Conservation (phyloP, 768 basidiomycete genomes). For the Panellus pusillus region DNA sequence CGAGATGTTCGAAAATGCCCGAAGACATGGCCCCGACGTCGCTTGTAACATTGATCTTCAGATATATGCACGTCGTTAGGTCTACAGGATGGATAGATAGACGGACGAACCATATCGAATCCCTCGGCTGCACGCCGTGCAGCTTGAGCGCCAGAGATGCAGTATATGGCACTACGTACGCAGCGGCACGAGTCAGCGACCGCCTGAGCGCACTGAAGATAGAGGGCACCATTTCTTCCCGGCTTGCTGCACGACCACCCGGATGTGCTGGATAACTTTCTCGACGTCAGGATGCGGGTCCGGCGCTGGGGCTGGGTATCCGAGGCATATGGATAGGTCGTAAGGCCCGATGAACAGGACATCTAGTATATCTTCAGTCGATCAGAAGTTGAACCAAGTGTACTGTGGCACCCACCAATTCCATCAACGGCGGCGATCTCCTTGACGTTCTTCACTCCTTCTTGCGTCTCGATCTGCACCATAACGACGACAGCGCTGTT, state of each 20-base stretch:
- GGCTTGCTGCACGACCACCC: constrained; percentile 47
- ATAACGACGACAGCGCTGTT: constrained; percentile 57
- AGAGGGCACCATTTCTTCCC: constrained; percentile 64
- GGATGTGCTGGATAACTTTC: constrained; percentile 54
- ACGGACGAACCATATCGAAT: constrained; percentile 47
- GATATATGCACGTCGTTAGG: background rate
- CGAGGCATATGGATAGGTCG: constrained; percentile 62
- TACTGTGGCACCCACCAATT: constrained; percentile 42
- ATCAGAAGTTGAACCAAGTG: too few relatives aligned
- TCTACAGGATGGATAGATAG: background rate
- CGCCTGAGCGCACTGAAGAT: background rate
- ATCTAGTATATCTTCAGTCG: constrained; percentile 33
- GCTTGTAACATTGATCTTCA: constrained; percentile 49
- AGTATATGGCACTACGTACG: constrained; percentile 44
- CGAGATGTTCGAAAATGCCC: constrained; percentile 29
- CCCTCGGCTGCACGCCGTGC: constrained; percentile 46
- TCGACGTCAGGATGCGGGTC: constrained; percentile 67
- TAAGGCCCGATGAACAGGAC: constrained; percentile 65
- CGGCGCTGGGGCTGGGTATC: constrained; percentile 59
- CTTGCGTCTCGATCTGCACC: constrained; percentile 67
- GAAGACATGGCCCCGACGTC: constrained; percentile 47
- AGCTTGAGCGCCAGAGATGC: constrained; percentile 45
- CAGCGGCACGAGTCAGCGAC: background rate
- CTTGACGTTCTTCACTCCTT: constrained; percentile 58
- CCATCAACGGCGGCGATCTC: constrained; percentile 63